Conservation (phyloP, 805 yeast genomes). For the Cyberlindnera subsufficiens region DNA sequence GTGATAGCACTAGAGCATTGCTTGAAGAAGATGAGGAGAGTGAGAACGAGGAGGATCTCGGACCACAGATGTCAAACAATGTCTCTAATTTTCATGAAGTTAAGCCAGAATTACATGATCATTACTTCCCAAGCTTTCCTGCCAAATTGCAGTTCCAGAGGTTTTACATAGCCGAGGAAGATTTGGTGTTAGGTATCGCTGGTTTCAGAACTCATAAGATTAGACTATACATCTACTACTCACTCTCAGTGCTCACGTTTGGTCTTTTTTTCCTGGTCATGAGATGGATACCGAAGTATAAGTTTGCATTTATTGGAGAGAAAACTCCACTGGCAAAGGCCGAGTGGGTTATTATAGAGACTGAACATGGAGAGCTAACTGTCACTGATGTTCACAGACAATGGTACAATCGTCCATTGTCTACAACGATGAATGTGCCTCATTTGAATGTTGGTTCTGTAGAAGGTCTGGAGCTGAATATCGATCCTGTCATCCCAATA, state of each 20-base stretch:
- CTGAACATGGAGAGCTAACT: constrained; percentile 82
- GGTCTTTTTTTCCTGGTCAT: constrained; percentile 72
- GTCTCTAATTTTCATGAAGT: constrained; percentile 13
- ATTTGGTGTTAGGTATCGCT: constrained; percentile 88
- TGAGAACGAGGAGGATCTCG: constrained; percentile 28
- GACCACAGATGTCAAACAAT: constrained; percentile 21
- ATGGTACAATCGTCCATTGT: constrained; percentile 66
- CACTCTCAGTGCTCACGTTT: constrained; percentile 49
- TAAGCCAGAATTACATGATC: constrained; percentile 35
- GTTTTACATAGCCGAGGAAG: constrained; percentile 93
- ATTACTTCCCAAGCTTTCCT: constrained; percentile 35
- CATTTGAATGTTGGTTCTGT: constrained; percentile 20
- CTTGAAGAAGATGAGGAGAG: constrained; percentile 20
- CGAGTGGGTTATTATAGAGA: constrained; percentile 92
- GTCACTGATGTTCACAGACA: constrained; percentile 49
- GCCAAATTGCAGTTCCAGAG: constrained; percentile 59
- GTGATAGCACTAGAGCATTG: constrained; percentile 28
- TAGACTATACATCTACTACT: constrained; percentile 42
- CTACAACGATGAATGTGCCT: constrained; percentile 50
- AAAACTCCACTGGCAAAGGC: constrained; percentile 69
- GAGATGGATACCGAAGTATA: constrained; percentile 82
- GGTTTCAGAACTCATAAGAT: constrained; percentile 61
- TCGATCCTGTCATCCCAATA: constrained; percentile 49
- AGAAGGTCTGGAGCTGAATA: constrained; percentile 7
- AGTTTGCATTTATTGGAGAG: constrained; percentile 61